Percentiles rank a stretch among this genome's conserved stretches.
Evolutionary conservation across 306 rosid species (phyloP).

Genomic region (Lotus japonicus): DNA sequence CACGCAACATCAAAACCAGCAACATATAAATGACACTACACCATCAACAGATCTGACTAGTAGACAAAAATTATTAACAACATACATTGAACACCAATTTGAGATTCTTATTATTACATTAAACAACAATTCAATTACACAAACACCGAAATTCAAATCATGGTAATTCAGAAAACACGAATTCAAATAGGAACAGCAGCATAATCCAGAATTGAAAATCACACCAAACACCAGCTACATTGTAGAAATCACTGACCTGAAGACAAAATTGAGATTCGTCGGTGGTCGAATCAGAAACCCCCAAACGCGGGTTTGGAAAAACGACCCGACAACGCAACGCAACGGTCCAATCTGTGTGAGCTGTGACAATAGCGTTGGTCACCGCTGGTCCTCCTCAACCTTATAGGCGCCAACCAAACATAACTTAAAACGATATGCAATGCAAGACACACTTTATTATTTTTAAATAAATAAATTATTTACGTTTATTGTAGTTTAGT

Average conservation of each 20-base stretch:
- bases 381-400: constrained; percentile 6
- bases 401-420: constrained; percentile 21
- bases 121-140: neutral
- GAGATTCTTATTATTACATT: neutral
- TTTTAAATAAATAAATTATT: no score
- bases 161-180: neutral
- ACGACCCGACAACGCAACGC: constrained; percentile 22
- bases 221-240: neutral
- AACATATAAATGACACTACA: neutral
- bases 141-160: constrained; percentile 1
- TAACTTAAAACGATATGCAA: neutral
- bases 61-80: neutral
- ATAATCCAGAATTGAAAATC: neutral
- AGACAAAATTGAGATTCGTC: neutral
- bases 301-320: constrained; percentile 13
- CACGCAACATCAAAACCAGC: neutral
- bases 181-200: neutral
- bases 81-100: neutral
- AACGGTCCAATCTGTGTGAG: constrained; percentile 25
- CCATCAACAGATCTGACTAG: constrained; percentile 15
- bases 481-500: neutral
- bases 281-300: constrained; percentile 12
- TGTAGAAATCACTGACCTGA: constrained; percentile 22
- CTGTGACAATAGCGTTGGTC: constrained; percentile 28
- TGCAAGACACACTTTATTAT: no score